Base-by-base conservation (phyloP, 768 basidiomycete species). In the Chiua virens region DNA sequence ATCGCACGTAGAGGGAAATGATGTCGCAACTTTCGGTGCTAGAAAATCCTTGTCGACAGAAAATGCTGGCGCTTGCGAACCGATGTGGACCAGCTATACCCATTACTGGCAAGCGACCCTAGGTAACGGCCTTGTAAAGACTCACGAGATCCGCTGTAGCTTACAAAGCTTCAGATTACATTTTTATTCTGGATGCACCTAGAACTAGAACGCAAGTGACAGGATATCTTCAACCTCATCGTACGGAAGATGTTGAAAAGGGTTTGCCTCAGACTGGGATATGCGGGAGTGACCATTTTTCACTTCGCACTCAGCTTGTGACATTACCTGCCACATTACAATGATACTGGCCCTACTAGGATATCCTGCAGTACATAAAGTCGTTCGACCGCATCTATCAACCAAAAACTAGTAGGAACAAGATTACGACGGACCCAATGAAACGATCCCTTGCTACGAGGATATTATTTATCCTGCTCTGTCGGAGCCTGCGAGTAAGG, bases 71-170 rank as follows among this genome's bases (percentile, higher is more conserved):
- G 73, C 69, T 11, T 69, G 79, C 63, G 92, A 95, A 63, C 92
- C 93, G 4, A 79, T 82, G 66, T 98, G 85, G 74, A 95, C 94
- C 34, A 90, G 87, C 63, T 96, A 87, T 62, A 92, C 95, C 1
- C 82, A 90, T 67, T 86, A 85, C 61, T 95, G 92, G 91, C 81
- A 88, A 61, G 71, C 86, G 9, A 86, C 87, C 4, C 65, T 95
- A 63, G 92, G 92, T 88, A 58, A 53, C 73, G 63, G 3, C 23
- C 43, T 22, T 10, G 18, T 8, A 9, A 36, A 39, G 23, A 47
- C 38, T 32, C n/a, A 22, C 8, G 9, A 41, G 18, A 28, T 17
- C 8, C 20, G 1, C 30, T 13, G 15, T 45, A 10, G 48, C 65
- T 65, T 21, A 62, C 2, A 15, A 47, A 32, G 13, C 41, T 25